Evolutionary conservation across 75 land plant species (phyloP), one percentile per base, ranked within the genome.

Genomic region (Selaginella moellendorffii): DNA sequence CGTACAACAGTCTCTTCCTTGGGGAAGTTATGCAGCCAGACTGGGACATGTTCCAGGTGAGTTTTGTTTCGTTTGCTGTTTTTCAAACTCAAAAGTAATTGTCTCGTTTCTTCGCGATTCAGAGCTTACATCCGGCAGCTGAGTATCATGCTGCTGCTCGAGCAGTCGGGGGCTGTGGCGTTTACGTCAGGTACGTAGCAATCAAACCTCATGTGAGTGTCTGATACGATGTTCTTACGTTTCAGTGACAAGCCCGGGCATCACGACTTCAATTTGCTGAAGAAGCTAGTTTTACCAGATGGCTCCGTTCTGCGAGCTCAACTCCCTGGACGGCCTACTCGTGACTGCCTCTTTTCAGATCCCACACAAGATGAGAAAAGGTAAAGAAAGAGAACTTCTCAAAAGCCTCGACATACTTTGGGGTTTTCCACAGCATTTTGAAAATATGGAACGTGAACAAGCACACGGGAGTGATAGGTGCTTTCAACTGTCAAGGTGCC

Each of bases 21-120:
- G 97, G 90, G 29, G 96, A 92, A 67, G 76, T 88, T 63, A 92
- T 92, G 97, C 76, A 77, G 64, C 96, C 97, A 0, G 97, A 92
- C 63, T 92, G 97, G 97, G 97, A 92, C 70, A 92, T 88, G 97
- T 92, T 92, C 67, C 78, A 86, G 69, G 92, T 87, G 73, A 80
- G 77, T 62, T 82, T 78, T 9, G 5, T 36, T 5, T 36, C 46
- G 14, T 36, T 36, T 5, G 14, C n/a, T n/a, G n/a, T n/a, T n/a
- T 36, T 5, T 36, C 5, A 36, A 5, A 36, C 46, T 36, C 14
- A 14, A 5, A 5, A 36, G 5, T 5, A 36, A 36, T 5, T 36
- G 5, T 36, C 14, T 5, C 46, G 46, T 5, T 5, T 5, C 46
- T 61, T 68, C 26, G 20, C 8, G 29, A 54, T 29, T n/a, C 71